A percentile compares a stretch with the other conserved stretches of the same genome.
These are phyloP conservation scores for Avena sativa DNA, from an alignment of 176 grass and related monocot genomes.

Conservation along the genomic window DNA sequence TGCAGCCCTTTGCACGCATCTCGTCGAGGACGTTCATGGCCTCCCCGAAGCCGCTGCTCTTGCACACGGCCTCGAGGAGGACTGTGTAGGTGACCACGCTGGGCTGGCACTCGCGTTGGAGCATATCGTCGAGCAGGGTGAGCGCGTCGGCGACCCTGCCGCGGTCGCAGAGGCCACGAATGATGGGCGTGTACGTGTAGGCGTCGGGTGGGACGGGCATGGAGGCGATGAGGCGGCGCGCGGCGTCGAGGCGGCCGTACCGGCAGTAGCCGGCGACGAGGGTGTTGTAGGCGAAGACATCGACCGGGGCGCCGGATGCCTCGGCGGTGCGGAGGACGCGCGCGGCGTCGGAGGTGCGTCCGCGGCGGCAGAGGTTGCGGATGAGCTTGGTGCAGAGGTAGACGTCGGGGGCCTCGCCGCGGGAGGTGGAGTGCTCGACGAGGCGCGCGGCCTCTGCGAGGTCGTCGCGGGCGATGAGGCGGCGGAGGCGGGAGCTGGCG, in stretches of 20 bases:
- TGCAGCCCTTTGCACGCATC: slow-evolving; percentile 64
- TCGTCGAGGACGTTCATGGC: slow-evolving; percentile 65
- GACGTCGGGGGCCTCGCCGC: slow-evolving; percentile 54
- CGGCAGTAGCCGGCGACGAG: slow-evolving; percentile 58
- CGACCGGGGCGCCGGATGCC: slow-evolving; percentile 42
- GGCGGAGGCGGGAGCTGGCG: slow-evolving; percentile 51
- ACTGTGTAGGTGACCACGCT: slow-evolving; percentile 70
- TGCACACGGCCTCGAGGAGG: slow-evolving; percentile 66
- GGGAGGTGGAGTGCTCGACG: slow-evolving; percentile 49
- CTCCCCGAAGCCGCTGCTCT: slow-evolving; percentile 55
- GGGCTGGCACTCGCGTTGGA: slow-evolving; percentile 59
- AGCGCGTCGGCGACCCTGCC: slow-evolving; percentile 58
- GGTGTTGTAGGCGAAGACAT: slow-evolving; percentile 68
- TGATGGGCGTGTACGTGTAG: slow-evolving; percentile 75
- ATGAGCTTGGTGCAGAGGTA: slow-evolving; percentile 74
- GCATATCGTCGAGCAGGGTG: slow-evolving; percentile 59
- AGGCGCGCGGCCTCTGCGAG: slow-evolving; percentile 55
- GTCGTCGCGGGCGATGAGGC: slow-evolving; percentile 60
- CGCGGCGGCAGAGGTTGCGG: slow-evolving; percentile 65
- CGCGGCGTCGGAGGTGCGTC: slow-evolving; percentile 59
- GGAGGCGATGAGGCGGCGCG: slow-evolving; percentile 48
- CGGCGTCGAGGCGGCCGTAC: slow-evolving; percentile 51
- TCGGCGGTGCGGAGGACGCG: slow-evolving; percentile 60
- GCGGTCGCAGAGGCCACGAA: slow-evolving; percentile 61
- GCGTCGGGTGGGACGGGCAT: slow-evolving; percentile 68